Conservation (phyloP, 2,329 filamentous ascomycete genomes). For the Claviceps sp. region DNA sequence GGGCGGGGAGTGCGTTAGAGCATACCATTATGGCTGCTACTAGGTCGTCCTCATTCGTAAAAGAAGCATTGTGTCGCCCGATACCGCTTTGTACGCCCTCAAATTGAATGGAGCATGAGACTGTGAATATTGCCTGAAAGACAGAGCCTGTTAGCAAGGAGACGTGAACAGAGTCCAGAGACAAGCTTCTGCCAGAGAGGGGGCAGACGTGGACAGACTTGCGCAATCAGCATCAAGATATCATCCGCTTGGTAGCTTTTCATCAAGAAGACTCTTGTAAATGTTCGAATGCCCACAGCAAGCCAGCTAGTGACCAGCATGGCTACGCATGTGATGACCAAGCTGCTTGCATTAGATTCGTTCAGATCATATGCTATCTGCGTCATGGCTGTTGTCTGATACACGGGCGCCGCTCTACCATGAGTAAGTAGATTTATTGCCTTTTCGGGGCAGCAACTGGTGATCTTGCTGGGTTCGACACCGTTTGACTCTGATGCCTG, state of each 20-base stretch:
- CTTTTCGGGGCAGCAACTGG: not conserved
- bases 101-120: slow-evolving; percentile 33
- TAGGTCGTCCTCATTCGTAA: slow-evolving; percentile 24
- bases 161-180: not conserved
- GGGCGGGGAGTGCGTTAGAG: not conserved
- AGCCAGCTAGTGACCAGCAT: slow-evolving; percentile 29
- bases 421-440: not conserved
- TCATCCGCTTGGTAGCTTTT: slow-evolving; percentile 36
- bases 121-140: slow-evolving; percentile 29
- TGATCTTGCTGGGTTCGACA: slow-evolving; percentile 1
- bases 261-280: slow-evolving; percentile 29
- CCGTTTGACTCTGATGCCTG: not conserved
- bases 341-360: slow-evolving; percentile 25
- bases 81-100: slow-evolving; percentile 28
- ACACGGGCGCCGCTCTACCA: not conserved
- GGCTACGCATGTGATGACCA: slow-evolving; percentile 22
- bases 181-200: not conserved
- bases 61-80: slow-evolving; percentile 32
- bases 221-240: slow-evolving; percentile 38
- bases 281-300: slow-evolving; percentile 29
- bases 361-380: slow-evolving; percentile 16
- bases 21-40: slow-evolving; percentile 33
- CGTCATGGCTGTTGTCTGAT: slow-evolving; percentile 15
- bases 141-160: slow-evolving; percentile 2
- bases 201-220: slow-evolving; percentile 19